Evolutionary conservation across 352 stramenopile species (phyloP), one percentile per base, ranked within the genome.

Genomic region (Phytophthora pistaciae): DNA sequence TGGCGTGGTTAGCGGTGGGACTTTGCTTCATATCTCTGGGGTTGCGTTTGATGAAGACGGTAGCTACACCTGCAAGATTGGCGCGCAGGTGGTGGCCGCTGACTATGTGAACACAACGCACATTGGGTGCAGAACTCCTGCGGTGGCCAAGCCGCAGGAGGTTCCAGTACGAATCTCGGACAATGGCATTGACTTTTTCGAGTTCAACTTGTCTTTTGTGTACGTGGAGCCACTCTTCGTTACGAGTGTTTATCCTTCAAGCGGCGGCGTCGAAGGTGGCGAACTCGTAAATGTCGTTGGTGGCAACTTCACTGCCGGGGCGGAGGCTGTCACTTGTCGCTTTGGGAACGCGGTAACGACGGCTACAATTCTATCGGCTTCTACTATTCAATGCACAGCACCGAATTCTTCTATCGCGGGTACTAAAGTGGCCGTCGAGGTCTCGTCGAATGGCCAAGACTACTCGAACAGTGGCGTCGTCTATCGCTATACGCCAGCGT

Each of bases 361-460:
- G 73, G 91, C 87, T 18, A 78, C 58, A 0, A 87, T 92, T 59
- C 33, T 97, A 4, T 96, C 93, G 0, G 20, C 75, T 2, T 77
- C 72, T 6, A 82, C 88, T 36, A 81, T 93, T 13, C 75, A 74
- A 13, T 98, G 95, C 64, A 42, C 68, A 1, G 82, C 83, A 5
- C 92, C 93, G 18, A 75, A 75, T 38, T 38, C 31, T 38, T 21
- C 76, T 97, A 25, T 75, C 81, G 68, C 25, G 13, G 8, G 31
- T 38, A 78, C 79, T 6, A 79, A 80, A 52, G 91, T 98, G 9
- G 72, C 91, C 14, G 64, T 98, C n/a, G 88, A 98, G 44, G 80
- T 98, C 13, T 96, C 91, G 13, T 88, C 88, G 3, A 98, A 98
- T 64, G 83, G 83, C 8, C 84, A 91, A 49, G 93, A 98, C 56